Evolutionary conservation across 768 basidiomycete genomes (phyloP), one percentile per base, ranked within the genome.

Genomic region (Mycena vitilis): DNA sequence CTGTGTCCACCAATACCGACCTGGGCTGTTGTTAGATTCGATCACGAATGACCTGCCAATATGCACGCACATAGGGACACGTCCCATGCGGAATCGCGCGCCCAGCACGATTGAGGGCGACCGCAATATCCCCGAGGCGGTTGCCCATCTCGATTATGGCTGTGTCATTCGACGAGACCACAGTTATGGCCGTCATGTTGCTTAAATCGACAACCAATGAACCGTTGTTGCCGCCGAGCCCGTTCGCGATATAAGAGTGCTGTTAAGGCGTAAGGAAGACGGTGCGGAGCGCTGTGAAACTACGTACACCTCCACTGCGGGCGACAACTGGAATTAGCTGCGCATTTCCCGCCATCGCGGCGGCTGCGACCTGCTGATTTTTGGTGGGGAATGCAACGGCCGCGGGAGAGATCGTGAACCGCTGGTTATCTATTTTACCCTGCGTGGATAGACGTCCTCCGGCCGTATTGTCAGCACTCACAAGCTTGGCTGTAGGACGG

Each of bases 171-270:
- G 75, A 67, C 15, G 5, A 2, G 64, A 83, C 73, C 15, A 87
- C 75, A 0, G 75, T 71, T 38, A 88, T 80, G 11, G 74, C 60
- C 30, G 78, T 78, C 63, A 87, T 77, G 48, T 81, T 78, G 48
- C 69, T 71, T 49, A 87, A 66, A 71, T 88, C 86, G 40, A 87
- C 72, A 4, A 88, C 82, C 9, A 87, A 74, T 4, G 75, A 76
- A 10, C 82, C 82, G 67, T 85, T 75, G 47, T 76, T 76, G 1
- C 85, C 85, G 9, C 85, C 85, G 13, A 87, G 77, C 0, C 83
- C 82, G 70, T 82, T 85, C 0, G 83, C 84, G 9, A 84, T 81
- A 69, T 87, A 87, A 57, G 82, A 84, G 70, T 87, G 86, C 81
- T 83, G 59, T 18, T 45, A 6, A 9, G 23, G 1, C 10, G n/a